Conservation (phyloP, 129 eudicot species). For the Ambrosia trifida region DNA sequence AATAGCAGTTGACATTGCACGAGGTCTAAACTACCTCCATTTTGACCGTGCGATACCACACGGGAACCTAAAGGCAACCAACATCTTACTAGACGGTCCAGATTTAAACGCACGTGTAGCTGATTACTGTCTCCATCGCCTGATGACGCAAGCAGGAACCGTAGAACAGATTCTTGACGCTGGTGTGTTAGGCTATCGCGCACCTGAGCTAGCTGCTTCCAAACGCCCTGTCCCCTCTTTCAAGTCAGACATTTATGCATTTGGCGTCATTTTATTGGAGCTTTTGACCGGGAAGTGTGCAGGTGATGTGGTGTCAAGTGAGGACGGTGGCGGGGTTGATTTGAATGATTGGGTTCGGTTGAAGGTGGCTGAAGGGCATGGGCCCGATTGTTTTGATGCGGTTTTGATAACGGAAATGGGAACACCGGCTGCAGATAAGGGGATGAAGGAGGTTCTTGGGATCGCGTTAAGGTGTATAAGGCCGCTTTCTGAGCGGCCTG, state of each 20-base stretch:
- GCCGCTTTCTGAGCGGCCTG: conserved; percentile 91
- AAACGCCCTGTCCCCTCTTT: conserved; percentile 96
- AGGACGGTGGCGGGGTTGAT: conserved; percentile 91
- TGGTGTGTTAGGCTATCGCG: conserved; percentile 94
- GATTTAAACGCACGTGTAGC: conserved; percentile 87
- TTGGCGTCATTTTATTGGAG: conserved; percentile 88
- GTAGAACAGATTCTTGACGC: conserved; percentile 92
- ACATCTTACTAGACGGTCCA: conserved; percentile 71
- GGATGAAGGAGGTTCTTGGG: conserved; percentile 86
- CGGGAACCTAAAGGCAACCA: conserved; percentile 95
- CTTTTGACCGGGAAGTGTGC: conserved; percentile 93
- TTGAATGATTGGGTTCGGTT: conserved; percentile 91
- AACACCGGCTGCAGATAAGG: conserved; percentile 69
- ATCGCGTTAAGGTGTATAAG: conserved; percentile 83
- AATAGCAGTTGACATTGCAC: conserved; percentile 92
- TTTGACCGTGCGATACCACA: conserved; percentile 97
- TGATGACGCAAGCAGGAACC: conserved; percentile 97
- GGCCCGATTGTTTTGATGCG: conserved; percentile 81
- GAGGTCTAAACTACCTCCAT: conserved; percentile 98
- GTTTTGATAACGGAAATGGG: conserved; percentile 57
- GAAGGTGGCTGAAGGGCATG: conserved; percentile 83
- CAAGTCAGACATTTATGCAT: conserved; percentile 91
- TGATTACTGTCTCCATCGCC: conserved; percentile 94
- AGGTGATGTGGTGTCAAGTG: conserved; percentile 94
- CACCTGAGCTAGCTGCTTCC: conserved; percentile 86